Evolutionary conservation across 1,139 yeast genomes (phyloP).

Genomic region (Trichomonascaceae sp.): DNA sequence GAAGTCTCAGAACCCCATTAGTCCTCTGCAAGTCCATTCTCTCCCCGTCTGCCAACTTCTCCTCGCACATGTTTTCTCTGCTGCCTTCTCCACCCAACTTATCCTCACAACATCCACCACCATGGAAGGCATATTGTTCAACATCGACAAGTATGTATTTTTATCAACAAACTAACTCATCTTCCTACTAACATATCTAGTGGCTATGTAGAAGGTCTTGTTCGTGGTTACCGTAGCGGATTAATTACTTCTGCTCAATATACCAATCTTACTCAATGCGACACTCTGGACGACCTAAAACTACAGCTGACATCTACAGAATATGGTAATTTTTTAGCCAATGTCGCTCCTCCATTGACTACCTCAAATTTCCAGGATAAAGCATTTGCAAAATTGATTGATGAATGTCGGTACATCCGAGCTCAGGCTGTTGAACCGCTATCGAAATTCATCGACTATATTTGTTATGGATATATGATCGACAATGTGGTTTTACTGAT

Average conservation of each 20-base stretch:
- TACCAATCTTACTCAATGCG: conserved; percentile 91
- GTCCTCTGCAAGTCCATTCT: too few species aligned
- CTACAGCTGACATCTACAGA: conserved; percentile 93
- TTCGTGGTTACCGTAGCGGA: conserved; percentile 89
- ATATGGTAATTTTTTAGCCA: conserved; percentile 83
- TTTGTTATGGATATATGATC: conserved; percentile 96
- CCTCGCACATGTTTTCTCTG: too few species aligned
- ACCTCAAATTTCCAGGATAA: conserved; percentile 79
- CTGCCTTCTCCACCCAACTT: not conserved
- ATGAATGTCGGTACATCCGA: conserved; percentile 79
- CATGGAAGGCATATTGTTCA: conserved; percentile 87
- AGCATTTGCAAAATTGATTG: conserved; percentile 66
- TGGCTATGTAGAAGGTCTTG: conserved; percentile 91
- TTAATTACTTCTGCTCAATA: conserved; percentile 73
- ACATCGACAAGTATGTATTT: conserved; percentile 52
- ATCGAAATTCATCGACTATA: conserved; percentile 78
- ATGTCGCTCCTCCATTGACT: conserved; percentile 72
- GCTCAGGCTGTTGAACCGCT: conserved; percentile 79
- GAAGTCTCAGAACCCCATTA: too few species aligned
- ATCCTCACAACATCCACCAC: conserved; percentile 6
- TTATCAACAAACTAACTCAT: not conserved
- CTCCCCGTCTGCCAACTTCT: too few species aligned
- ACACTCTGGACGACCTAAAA: conserved; percentile 86
- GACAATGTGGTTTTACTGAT: conserved; percentile 95
- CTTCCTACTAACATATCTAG: conserved; percentile 22